These are phyloP conservation scores for Hibiscus tridactylites DNA, from an alignment of 345 rosid genomes.

Conservation along the genomic window DNA sequence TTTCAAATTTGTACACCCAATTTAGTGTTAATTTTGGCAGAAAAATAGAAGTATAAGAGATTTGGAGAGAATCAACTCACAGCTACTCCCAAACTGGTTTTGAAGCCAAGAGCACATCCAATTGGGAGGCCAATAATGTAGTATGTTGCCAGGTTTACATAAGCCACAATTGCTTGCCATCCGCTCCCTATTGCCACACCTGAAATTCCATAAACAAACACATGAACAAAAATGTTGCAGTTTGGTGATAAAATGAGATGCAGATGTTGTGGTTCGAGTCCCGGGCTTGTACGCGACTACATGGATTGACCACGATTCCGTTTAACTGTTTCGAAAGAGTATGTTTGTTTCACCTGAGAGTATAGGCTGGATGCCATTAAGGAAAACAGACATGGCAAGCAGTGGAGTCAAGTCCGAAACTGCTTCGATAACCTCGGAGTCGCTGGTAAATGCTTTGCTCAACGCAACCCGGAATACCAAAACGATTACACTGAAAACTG, in stretches of 20 bases:
- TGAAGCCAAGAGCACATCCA: conserved; percentile 84
- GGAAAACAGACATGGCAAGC: conserved; percentile 71
- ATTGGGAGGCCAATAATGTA: conserved; percentile 14
- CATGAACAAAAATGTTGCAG: not conserved
- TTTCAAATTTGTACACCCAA: not conserved
- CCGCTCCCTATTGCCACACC: conserved; percentile 98
- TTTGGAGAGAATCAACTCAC: conserved; percentile 28
- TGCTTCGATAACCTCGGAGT: not conserved
- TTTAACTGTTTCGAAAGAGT: too few relatives aligned
- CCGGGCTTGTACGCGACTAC: not conserved
- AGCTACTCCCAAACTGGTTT: conserved; percentile 70
- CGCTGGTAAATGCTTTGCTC: not conserved
- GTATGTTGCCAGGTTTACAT: not conserved
- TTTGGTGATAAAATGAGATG: not conserved
- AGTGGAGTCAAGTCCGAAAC: conserved; percentile 64
- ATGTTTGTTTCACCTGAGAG: conserved; percentile 50
- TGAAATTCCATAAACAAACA: conserved; percentile 6
- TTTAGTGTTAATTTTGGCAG: not conserved
- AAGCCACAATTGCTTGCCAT: conserved; percentile 53
- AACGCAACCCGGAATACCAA: not conserved
- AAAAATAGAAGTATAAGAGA: not conserved
- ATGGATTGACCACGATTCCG: too few relatives aligned
- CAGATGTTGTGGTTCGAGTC: not conserved
- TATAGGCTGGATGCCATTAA: conserved; percentile 87
- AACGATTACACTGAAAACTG: not conserved